Base-by-base conservation (phyloP, 163 green algal genomes). In the Scenedesmus sp. region DNA sequence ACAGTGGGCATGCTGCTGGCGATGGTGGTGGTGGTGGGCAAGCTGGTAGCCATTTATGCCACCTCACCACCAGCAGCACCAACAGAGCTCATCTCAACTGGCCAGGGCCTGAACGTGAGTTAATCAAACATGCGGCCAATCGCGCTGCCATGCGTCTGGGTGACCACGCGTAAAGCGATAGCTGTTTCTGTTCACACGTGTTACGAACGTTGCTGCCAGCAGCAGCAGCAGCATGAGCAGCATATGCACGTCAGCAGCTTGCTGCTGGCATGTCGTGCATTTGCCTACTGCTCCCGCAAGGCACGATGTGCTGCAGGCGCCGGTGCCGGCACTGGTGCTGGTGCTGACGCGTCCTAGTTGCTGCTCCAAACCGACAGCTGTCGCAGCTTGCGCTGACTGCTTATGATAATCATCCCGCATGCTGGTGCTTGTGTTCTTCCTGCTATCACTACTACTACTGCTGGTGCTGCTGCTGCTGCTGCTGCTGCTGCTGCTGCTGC, bases 1-100 rank as follows among this genome's bases (percentile, higher is more conserved):
- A 95, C 93, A 6, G 77, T 92, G 6, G 91, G 87, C 60, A 95
- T 95, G 93, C 5, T 91, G 76, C 59, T 20, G 0, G 87, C 87
- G 26, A 87, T 91, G 87, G 13, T 87, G 26, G 57, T 91, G 20
- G 87, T 91, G 5, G 70, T 87, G 1, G 87, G 74, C 15, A 91
- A 91, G 76, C 76, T 91, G 87, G 9, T 87, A 46, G 70, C 26
- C 13, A 77, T 91, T 3, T 86, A 66, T 26, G 7, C 81, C n/a
- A 64, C 70, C 20, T 13, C 70, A 23, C 55, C 70, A 16, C 20
- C 56, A 56, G 55, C 87, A 76, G 87, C 87, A 87, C 74, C 59
- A 46, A 91, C 87, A 56, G 87, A 91, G 20, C 16, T 91, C 0
- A 76, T 91, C 3, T 76, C 73, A 34, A 56, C 62, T 1, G 74